phyloP scores from a whole-genome alignment of 73 alveolate species.

The Stentor coeruleus region DNA sequence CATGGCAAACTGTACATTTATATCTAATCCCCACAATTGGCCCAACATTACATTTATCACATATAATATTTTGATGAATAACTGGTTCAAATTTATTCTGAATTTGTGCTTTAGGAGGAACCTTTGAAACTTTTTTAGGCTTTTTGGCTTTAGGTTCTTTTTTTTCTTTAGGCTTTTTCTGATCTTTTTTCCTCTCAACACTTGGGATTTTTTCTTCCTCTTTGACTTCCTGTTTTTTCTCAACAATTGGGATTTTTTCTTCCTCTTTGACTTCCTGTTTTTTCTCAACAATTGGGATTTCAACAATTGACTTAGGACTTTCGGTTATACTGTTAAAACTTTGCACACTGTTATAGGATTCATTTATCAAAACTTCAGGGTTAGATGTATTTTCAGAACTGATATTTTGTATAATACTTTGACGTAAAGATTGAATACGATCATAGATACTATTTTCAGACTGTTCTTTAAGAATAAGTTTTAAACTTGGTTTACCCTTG shows the following conservation, averaged over 20 bases:
- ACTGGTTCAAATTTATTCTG: conserved; percentile 13
- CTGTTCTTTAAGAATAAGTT: background rate
- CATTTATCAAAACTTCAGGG: background rate
- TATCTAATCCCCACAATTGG: conserved; percentile 88
- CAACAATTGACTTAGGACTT: background rate
- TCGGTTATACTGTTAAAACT: too few relatives aligned
- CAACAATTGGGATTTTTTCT: background rate
- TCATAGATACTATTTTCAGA: background rate
- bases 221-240: background rate
- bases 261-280: background rate
- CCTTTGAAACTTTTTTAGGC: background rate
- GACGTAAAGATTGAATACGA: background rate
- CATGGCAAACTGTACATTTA: conserved; percentile 71
- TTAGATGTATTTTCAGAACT: background rate
- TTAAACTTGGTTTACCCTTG: background rate
- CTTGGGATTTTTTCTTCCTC: background rate
- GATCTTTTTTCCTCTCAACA: background rate
- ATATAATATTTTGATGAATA: conserved; percentile 47
- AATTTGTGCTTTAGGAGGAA: background rate
- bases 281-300: background rate
- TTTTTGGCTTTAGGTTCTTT: background rate
- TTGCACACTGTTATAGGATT: background rate
- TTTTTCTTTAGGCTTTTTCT: background rate
- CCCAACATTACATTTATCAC: conserved; percentile 76
- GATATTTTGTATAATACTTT: background rate